Conservation (phyloP, 257 asterid genomes). For the Solanum pimpinellifolium region DNA sequence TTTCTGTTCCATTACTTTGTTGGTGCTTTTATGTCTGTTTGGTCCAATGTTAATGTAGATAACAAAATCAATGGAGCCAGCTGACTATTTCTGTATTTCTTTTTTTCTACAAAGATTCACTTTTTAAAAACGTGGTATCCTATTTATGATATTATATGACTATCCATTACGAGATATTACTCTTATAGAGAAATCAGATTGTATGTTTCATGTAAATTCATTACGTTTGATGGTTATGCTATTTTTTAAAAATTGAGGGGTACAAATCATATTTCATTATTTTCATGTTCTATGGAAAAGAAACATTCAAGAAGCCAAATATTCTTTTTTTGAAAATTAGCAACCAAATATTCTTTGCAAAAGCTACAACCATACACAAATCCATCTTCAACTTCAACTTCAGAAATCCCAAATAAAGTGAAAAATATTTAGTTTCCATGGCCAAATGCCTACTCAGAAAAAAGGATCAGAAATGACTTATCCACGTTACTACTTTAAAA, state of each 20-base stretch:
- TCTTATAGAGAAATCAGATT: not conserved
- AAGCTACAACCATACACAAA: not conserved
- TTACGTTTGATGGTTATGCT: not conserved
- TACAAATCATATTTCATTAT: not conserved
- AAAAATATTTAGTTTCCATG: not conserved
- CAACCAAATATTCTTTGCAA: not conserved
- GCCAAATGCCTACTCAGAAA: not conserved
- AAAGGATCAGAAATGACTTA: not conserved
- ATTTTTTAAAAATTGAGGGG: not conserved
- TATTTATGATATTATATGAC: not conserved
- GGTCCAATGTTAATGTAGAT: not conserved
- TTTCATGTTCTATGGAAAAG: not conserved
- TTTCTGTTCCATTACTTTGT: not conserved
- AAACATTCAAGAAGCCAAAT: not conserved
- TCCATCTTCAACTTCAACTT: not conserved
- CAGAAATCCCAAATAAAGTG: not conserved
- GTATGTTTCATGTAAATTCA: not conserved
- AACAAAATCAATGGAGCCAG: not conserved
- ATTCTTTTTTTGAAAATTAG: not conserved
- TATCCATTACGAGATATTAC: not conserved
- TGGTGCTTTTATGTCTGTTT: not conserved
- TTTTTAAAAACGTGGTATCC: not conserved
- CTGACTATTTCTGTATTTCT: not conserved
- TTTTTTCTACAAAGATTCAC: not conserved
- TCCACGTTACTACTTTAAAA: not conserved